Evolutionary conservation across 2,329 filamentous ascomycete genomes (phyloP), one percentile per base, ranked within the genome.

Genomic region (Eutypella sp.): DNA sequence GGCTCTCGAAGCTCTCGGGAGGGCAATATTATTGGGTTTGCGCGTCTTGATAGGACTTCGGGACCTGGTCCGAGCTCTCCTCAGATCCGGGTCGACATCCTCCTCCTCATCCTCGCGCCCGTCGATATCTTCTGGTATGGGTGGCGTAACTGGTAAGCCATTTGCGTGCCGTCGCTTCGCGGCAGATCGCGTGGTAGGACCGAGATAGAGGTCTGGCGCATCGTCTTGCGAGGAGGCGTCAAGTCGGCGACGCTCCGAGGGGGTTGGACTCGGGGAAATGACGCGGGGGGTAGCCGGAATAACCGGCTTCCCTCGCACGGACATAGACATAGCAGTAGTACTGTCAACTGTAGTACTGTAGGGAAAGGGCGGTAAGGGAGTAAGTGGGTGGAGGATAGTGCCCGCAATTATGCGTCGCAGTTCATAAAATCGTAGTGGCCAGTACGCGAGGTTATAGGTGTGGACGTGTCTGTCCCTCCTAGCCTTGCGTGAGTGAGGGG

Each of bases 231-330:
- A n/a, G 29, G 13, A 6, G 5, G 13, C 29, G 29, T 33, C 29
- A 15, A 5, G 11, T 33, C 25, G 25, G 25, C 25, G 25, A 13
- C 64, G 64, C 47, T 84, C 81, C 19, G 81, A 84, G 1, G 82
- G 82, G 2, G 86, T 85, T 34, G 91, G 90, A 45, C 89, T 93
- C 34, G 91, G 90, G 11, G 89, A 95, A 57, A 93, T 95, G 56
- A 96, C 87, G 61, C 89, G 85, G 59, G 90, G 90, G 46, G 86
- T 93, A 47, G 79, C 78, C 47, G 91, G 90, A 47, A 93, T 73
- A 56, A 74, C 71, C 52, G 66, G 66, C 49, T 78, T 72, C 43
- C 68, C 65, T 47, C 70, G 73, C 49, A 72, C 62, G 46, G 79
- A 74, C 71, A 84, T 81, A 59, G 64, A n/a, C n/a, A n/a, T n/a